These are phyloP conservation scores for Emergomyces orientalis DNA, from an alignment of 2,329 filamentous ascomycete species.

Conservation along the genomic window DNA sequence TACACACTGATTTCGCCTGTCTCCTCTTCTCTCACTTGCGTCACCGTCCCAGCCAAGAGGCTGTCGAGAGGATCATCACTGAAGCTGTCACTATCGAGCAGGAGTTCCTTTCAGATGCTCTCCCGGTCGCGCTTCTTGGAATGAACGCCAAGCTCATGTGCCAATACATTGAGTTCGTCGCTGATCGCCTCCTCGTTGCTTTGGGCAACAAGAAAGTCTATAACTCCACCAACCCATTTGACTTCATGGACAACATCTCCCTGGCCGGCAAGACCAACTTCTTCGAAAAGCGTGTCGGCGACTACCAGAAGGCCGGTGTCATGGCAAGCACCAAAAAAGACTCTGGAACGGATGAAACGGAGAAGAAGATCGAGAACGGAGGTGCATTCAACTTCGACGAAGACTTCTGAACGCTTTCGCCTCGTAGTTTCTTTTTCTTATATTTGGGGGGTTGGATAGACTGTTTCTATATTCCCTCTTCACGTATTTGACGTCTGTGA, in stretches of 20 bases:
- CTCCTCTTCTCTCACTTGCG: conserved; percentile 95
- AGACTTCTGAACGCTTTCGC: conserved; percentile 64
- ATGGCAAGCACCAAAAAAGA: conserved; percentile 86
- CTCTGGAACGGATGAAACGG: conserved; percentile 43
- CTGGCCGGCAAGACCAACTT: conserved; percentile 99
- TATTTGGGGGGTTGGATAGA: neutral
- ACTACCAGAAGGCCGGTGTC: conserved; percentile 99
- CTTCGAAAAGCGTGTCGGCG: conserved; percentile 99
- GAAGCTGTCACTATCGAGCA: conserved; percentile 93
- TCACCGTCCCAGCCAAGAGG: conserved; percentile 72
- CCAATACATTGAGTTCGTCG: conserved; percentile 99
- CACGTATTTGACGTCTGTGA: conserved; percentile 6
- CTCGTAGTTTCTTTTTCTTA: conserved; percentile 3
- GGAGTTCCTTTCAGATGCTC: conserved; percentile 93
- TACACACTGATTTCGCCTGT: conserved; percentile 98
- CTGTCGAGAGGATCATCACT: conserved; percentile 79
- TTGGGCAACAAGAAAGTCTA: conserved; percentile 93
- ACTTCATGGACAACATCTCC: conserved; percentile 99
- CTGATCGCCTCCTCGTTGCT: conserved; percentile 83
- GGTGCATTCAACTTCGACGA: conserved; percentile 92
- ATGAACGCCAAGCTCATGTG: conserved; percentile 98
- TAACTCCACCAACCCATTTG: conserved; percentile 89
- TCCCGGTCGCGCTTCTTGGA: conserved; percentile 84
- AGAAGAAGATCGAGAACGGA: conserved; percentile 28
- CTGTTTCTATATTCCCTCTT: neutral